Evolutionary conservation across 176 grass and related monocot species (phyloP), one percentile per base, ranked within the genome.

Genomic region (Eleusine indica): DNA sequence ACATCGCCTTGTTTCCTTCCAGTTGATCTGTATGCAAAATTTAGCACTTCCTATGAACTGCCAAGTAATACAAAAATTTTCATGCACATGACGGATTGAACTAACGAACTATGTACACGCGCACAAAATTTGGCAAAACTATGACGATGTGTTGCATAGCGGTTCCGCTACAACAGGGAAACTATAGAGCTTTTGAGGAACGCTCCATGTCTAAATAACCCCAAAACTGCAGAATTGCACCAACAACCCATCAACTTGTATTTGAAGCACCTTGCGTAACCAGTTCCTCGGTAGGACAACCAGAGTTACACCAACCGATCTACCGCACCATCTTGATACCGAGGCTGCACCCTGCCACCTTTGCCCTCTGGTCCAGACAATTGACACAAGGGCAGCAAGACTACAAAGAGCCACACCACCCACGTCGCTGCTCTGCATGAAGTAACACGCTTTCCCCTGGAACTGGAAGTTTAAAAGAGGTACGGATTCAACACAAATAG

Each of bases 71-170:
- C 9, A 51, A 58, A 9, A 32, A 4, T 18, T 64, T 78, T 0
- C 6, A 18, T 78, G 40, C 74, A 79, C 81, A 84, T 74, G 69
- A 67, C n/a, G 12, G 73, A 78, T 21, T 77, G 40, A 40, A 47
- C 49, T 9, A 68, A 66, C 39, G 7, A 66, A 68, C 73, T 78
- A 86, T 71, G 46, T 54, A 89, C 78, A 86, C 18, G 69, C 38
- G 13, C 10, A 15, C 5, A 15, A 41, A 37, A 54, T 18, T 30
- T 64, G 29, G 61, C 38, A 66, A 77, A 82, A 74, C 16, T 79
- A 9, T 46, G 46, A 38, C 17, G 32, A 25, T 61, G 43, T 64
- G 53, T 47, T 56, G 82, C 32, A 44, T 39, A 54, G 32, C 54
- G 3, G n/a, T 87, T 76, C 44, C 17, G 9, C 37, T 74, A 68